A percentile compares a stretch with the other conserved stretches of the same genome.
phyloP scores from a whole-genome alignment of 495 filamentous ascomycete species.

The Podospora comata region DNA sequence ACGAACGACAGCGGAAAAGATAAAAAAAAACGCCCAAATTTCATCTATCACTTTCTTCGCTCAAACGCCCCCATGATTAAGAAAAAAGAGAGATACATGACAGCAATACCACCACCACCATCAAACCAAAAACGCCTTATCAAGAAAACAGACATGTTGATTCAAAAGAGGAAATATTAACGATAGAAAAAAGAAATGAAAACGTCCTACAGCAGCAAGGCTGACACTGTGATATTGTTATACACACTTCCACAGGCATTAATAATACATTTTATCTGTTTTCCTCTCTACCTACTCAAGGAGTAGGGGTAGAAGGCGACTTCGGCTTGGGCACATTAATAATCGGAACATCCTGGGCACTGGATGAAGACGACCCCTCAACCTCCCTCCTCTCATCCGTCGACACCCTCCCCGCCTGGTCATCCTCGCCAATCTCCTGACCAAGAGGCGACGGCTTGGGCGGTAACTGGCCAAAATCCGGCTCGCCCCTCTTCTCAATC shows the following conservation, averaged over 20 bases:
- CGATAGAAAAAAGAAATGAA: neutral
- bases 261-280: neutral
- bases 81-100: neutral
- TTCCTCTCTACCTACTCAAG: neutral
- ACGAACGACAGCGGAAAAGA: neutral
- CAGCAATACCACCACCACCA: too few species aligned
- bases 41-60: neutral
- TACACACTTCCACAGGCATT: neutral
- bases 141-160: neutral
- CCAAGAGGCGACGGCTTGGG: conserved; percentile 14
- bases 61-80: neutral
- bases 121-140: neutral
- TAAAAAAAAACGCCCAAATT: neutral
- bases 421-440: conserved; percentile 24
- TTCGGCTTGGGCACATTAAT: conserved; percentile 41
- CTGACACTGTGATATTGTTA: neutral
- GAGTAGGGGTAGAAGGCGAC: conserved; percentile 14
- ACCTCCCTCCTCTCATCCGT: conserved; percentile 43
- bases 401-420: conserved; percentile 16
- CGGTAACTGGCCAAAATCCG: conserved; percentile 29
- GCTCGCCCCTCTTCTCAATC: conserved; percentile 53
- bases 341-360: conserved; percentile 38
- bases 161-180: neutral
- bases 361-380: conserved; percentile 11
- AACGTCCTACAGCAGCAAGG: too few species aligned